Evolutionary conservation across 1,284 basidiomycete genomes (phyloP).

Genomic region (Leccinum solheimii): DNA sequence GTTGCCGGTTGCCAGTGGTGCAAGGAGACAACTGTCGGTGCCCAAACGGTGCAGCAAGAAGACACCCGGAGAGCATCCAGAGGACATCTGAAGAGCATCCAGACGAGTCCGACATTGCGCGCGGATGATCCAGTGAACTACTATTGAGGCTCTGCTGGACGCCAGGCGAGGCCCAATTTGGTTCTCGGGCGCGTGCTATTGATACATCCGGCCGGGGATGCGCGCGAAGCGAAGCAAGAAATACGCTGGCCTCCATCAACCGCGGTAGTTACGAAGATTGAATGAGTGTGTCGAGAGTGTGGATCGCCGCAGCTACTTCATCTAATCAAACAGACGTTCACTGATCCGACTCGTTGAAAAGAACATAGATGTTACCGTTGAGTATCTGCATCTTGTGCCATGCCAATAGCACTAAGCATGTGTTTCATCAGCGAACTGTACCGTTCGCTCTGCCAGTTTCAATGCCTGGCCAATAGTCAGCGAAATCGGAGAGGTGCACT

Average conservation of each 20-base stretch:
- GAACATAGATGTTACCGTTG: conserved; percentile 52
- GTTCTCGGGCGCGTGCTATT: no score
- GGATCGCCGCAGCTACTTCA: conserved; percentile 78
- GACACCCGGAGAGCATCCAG: no score
- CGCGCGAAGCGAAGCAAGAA: conserved; percentile 85
- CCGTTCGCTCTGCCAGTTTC: conserved; percentile 89
- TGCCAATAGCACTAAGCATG: conserved; percentile 76
- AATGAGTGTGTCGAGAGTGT: conserved; percentile 82
- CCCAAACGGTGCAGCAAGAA: no score
- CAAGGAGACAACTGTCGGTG: no score
- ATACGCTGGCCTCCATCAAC: conserved; percentile 80
- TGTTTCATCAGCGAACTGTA: conserved; percentile 51
- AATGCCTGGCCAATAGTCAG: conserved; percentile 54
- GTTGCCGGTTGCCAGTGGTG: no score
- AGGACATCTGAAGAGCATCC: no score
- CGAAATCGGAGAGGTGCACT: conserved; percentile 29
- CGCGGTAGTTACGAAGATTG: conserved; percentile 64
- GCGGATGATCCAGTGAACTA: no score
- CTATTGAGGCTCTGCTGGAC: no score
- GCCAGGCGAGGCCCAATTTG: no score
- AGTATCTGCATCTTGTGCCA: conserved; percentile 85
- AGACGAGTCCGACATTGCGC: no score
- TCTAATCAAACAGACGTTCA: conserved; percentile 41
- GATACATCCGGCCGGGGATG: conserved; percentile 61
- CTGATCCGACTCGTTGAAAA: background rate